Base-by-base conservation (phyloP, 495 filamentous ascomycete species). In the Tuber brumale region DNA sequence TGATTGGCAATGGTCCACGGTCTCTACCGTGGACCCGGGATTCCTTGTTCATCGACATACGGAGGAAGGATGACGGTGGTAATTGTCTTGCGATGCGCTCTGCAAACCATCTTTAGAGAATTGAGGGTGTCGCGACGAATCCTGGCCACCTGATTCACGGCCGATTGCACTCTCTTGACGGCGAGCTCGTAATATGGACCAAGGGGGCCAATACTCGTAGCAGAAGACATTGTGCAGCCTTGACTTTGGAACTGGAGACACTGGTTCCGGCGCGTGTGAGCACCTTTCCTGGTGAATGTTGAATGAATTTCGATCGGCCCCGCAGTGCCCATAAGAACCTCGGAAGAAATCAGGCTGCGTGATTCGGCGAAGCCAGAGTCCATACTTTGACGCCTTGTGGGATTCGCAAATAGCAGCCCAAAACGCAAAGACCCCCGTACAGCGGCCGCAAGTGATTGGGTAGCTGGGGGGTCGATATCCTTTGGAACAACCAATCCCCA, bases 221-320 rank as follows among this genome's bases (percentile, higher is more conserved):
- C 9, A 16, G 27, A 4, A 18, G 14, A 0, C 0, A 23, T 10
- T 57, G 8, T 23, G 3, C 9, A 0, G 23, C 3, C 0, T 27
- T 57, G 8, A 1, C 10, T 1, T 10, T 10, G 21, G 48, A 51
- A 9, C 9, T 9, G 9, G 12, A 27, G 3, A 1, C 0, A 23
- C 4, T 1, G 37, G 37, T 39, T 0, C 3, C 37, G 0, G 8
- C 0, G 48, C 0, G 21, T 10, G 8, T 27, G 9, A 2, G 37
- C 5, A 4, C 1, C 0, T 4, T 1, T 3, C 0, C 12, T 3
- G 0, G 9, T 3, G 8, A 2, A 2, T 9, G 3, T 2, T 0
- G 27, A 1, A 35, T 18, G 3, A 35, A 14, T 1, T 18, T 16
- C 51, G n/a, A 7, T 18, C 4, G 27, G 27, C 0, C 3, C 12